Evolutionary conservation across 129 eudicot species (phyloP).

Genomic region (Artemisia tridentata): DNA sequence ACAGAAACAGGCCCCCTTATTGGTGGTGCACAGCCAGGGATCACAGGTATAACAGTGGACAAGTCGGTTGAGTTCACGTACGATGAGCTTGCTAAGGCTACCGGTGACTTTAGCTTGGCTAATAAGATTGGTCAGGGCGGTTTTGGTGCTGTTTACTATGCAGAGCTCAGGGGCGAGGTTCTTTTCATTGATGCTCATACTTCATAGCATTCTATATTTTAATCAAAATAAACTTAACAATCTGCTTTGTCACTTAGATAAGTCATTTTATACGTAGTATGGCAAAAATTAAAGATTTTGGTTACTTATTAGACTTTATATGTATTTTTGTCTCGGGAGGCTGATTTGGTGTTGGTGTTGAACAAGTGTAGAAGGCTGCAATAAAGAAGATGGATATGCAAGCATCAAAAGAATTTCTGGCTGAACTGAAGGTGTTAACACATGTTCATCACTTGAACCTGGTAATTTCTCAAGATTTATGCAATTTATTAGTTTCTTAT

Average conservation of each 20-base stretch:
- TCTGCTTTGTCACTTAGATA: background rate
- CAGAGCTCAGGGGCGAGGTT: slow-evolving; percentile 84
- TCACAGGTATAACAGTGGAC: slow-evolving; percentile 60
- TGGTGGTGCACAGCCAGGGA: slow-evolving; percentile 39
- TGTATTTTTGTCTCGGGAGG: background rate
- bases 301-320: background rate
- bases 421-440: slow-evolving; percentile 79
- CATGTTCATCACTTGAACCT: slow-evolving; percentile 88
- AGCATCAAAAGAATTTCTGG: slow-evolving; percentile 80
- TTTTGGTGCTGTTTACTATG: slow-evolving; percentile 81
- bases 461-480: slow-evolving; percentile 39
- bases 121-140: slow-evolving; percentile 87
- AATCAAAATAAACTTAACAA: background rate
- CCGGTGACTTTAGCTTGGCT: slow-evolving; percentile 54
- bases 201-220: background rate
- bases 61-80: slow-evolving; percentile 77
- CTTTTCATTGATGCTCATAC: slow-evolving; percentile 23
- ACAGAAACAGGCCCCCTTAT: slow-evolving; percentile 37
- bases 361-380: slow-evolving; percentile 71
- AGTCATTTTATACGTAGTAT: background rate
- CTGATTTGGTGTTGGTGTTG: slow-evolving; percentile 7
- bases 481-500: background rate
- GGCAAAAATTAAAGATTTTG: background rate
- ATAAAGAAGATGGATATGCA: slow-evolving; percentile 90
- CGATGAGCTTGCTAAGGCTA: slow-evolving; percentile 78